phyloP scores from a whole-genome alignment of 192 early-diverging fungal species.

The Backusella sp. region DNA sequence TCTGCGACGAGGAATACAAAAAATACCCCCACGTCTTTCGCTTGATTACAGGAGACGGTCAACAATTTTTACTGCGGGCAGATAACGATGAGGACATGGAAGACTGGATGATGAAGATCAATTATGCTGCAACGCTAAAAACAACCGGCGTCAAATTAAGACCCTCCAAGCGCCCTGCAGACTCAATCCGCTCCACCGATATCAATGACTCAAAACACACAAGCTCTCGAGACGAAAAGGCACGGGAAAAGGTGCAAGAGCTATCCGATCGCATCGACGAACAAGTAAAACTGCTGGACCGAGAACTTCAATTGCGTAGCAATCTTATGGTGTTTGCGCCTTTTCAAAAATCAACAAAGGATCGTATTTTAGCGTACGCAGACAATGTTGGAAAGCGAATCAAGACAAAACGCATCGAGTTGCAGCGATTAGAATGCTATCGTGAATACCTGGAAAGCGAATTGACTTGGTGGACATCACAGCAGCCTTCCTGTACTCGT shows the following conservation, averaged over 20 bases:
- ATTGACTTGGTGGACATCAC: conserved; percentile 25
- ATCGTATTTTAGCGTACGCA: conserved; percentile 57
- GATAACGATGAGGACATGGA: conserved; percentile 67
- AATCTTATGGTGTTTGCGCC: conserved; percentile 72
- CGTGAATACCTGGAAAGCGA: conserved; percentile 67
- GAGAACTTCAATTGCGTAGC: conserved; percentile 57
- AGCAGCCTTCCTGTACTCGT: background rate
- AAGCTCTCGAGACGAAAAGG: conserved; percentile 21
- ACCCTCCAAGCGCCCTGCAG: conserved; percentile 2
- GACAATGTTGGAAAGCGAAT: conserved; percentile 54
- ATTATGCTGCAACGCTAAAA: conserved; percentile 78
- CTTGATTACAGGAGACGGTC: conserved; percentile 63
- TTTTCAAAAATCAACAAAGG: conserved; percentile 57
- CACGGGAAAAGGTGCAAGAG: background rate
- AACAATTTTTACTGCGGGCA: conserved; percentile 72
- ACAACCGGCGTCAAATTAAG: conserved; percentile 47
- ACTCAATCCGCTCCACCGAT: background rate
- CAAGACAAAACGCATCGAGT: conserved; percentile 53
- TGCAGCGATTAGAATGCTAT: conserved; percentile 70
- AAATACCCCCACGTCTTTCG: conserved; percentile 85
- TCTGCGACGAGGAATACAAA: conserved; percentile 66
- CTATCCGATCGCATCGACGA: conserved; percentile 40
- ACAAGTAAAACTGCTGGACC: conserved; percentile 49
- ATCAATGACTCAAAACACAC: background rate
- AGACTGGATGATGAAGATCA: conserved; percentile 80